Evolutionary conservation across 768 basidiomycete genomes (phyloP).

Genomic region (Boletus rubropictus): DNA sequence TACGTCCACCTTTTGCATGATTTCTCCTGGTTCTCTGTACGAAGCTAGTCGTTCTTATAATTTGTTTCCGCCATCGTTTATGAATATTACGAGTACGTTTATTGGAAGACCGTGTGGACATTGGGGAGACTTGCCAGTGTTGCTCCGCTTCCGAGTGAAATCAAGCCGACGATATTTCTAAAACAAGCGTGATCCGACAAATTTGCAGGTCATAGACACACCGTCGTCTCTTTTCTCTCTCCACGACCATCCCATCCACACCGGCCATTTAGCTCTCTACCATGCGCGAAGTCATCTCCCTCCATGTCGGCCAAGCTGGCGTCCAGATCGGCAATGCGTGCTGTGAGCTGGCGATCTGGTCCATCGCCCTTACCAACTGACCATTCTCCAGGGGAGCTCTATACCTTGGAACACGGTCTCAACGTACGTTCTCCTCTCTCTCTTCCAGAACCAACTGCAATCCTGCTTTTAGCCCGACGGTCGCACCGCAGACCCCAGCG

Average conservation of each 20-base stretch:
- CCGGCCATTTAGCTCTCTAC: slow-evolving; percentile 12
- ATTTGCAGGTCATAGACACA: slow-evolving; percentile 5
- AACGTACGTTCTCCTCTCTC: slow-evolving; percentile 52
- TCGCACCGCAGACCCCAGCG: slow-evolving; percentile 58
- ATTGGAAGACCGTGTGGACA: neutral
- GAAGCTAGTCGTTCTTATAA: slow-evolving; percentile 29
- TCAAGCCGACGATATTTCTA: slow-evolving; percentile 20
- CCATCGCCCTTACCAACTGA: slow-evolving; percentile 8
- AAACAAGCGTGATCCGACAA: slow-evolving; percentile 20
- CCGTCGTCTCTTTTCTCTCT: slow-evolving; percentile 4
- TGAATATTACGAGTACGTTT: slow-evolving; percentile 33
- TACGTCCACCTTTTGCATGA: slow-evolving; percentile 12
- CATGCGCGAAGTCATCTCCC: slow-evolving; percentile 93
- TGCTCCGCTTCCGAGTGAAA: neutral
- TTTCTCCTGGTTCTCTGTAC: slow-evolving; percentile 22
- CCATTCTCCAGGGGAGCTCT: slow-evolving; percentile 76
- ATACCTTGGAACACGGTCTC: slow-evolving; percentile 96
- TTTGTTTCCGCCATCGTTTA: slow-evolving; percentile 25
- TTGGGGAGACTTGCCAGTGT: neutral
- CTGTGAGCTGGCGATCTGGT: slow-evolving; percentile 51
- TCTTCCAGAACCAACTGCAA: slow-evolving; percentile 13
- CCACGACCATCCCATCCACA: slow-evolving; percentile 8
- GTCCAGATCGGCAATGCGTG: slow-evolving; percentile 93
- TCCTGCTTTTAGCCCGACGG: slow-evolving; percentile 70
- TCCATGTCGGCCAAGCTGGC: slow-evolving; percentile 97